Conservation (phyloP, 1,284 basidiomycete species). For the Leccinum brunneo-olivaceum region DNA sequence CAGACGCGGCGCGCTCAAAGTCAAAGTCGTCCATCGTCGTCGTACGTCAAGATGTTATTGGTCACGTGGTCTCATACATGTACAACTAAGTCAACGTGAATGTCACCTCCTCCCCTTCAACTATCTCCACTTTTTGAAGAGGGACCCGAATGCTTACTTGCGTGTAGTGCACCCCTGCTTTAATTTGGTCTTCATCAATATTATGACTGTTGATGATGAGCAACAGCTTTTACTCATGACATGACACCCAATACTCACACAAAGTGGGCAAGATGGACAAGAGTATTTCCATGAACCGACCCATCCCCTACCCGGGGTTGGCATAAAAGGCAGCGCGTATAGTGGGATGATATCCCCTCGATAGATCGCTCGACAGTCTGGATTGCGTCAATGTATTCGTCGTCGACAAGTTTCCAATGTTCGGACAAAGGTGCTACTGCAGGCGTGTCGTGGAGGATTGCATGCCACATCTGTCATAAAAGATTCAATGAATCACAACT, state of each 20-base stretch:
- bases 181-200: neutral
- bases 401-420: neutral
- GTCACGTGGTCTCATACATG: conserved; percentile 6
- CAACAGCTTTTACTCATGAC: neutral
- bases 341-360: no score
- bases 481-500: neutral
- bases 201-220: neutral
- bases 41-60: no score
- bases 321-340: conserved; percentile 6
- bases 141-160: neutral
- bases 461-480: neutral
- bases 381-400: neutral
- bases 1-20: conserved; percentile 70
- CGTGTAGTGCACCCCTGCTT: conserved; percentile 2
- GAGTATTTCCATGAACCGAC: accelerated
- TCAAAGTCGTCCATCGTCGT: conserved; percentile 50
- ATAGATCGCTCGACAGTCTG: neutral
- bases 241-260: conserved; percentile 1
- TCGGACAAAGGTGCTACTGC: neutral
- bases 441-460: no score
- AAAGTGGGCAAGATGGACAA: neutral
- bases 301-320: conserved; percentile 3
- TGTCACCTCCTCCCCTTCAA: neutral
- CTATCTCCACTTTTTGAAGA: neutral
- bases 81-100: neutral